These are phyloP conservation scores for Acorus gramineus DNA, from an alignment of 106 monocot genomes.

Conservation along the genomic window DNA sequence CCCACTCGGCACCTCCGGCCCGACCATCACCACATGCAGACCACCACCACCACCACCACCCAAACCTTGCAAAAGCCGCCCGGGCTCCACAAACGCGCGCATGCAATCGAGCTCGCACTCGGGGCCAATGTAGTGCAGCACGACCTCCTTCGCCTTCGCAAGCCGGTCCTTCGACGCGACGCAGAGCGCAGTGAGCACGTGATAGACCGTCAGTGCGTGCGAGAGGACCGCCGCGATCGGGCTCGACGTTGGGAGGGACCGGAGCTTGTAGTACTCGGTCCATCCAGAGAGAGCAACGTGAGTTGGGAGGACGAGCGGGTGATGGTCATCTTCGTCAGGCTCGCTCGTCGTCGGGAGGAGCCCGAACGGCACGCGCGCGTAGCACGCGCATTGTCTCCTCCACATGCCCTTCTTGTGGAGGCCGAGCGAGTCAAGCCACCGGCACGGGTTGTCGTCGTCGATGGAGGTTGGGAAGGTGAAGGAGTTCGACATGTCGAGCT, in stretches of 20 bases:
- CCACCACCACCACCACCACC: conserved; percentile 5
- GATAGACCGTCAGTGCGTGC: conserved; percentile 40
- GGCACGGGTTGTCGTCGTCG: conserved; percentile 20
- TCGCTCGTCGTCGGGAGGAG: conserved; percentile 23
- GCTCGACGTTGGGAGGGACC: conserved; percentile 30
- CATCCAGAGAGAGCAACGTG: conserved; percentile 37
- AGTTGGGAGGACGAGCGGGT: conserved; percentile 14
- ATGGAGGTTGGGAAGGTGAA: conserved; percentile 36
- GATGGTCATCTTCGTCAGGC: conserved; percentile 22
- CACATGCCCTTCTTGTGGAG: conserved; percentile 62
- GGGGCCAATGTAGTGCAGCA: conserved; percentile 54
- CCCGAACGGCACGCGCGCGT: conserved; percentile 33
- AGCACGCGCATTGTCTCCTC: conserved; percentile 37
- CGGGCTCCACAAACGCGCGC: conserved; percentile 33
- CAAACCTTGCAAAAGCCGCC: conserved; percentile 29
- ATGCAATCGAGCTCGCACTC: conserved; percentile 46
- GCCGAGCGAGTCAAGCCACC: conserved; percentile 42
- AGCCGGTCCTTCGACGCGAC: conserved; percentile 34
- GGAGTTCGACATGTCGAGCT: conserved; percentile 29
- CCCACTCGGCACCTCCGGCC: conserved; percentile 38
- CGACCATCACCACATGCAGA: conserved; percentile 45
- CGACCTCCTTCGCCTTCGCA: conserved; percentile 40
- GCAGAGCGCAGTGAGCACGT: conserved; percentile 28
- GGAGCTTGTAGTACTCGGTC: conserved; percentile 20
- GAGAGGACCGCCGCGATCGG: conserved; percentile 31